Evolutionary conservation across 768 basidiomycete genomes (phyloP).

Genomic region (Podaxis pistillaris): DNA sequence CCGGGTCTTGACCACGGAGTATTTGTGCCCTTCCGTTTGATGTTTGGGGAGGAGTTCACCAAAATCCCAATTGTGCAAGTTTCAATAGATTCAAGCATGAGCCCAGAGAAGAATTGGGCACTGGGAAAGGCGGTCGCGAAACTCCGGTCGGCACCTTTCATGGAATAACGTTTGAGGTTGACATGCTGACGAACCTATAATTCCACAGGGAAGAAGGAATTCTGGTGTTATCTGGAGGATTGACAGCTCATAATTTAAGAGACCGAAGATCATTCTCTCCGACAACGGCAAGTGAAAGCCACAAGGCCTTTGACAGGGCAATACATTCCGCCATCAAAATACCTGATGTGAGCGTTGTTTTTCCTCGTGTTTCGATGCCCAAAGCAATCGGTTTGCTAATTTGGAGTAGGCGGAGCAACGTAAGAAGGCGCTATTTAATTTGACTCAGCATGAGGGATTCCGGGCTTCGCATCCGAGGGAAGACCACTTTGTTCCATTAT

Average conservation of each 20-base stretch:
- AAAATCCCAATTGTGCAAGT: slow-evolving; percentile 71
- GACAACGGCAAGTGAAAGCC: slow-evolving; percentile 41
- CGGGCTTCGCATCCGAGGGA: slow-evolving; percentile 68
- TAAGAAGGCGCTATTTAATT: slow-evolving; percentile 50
- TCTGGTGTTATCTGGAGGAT: slow-evolving; percentile 68
- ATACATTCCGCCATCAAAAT: slow-evolving; percentile 52
- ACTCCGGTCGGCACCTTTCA: slow-evolving; percentile 44
- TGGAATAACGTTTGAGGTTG: neutral
- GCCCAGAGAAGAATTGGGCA: slow-evolving; percentile 61
- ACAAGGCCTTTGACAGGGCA: slow-evolving; percentile 59
- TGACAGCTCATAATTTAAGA: slow-evolving; percentile 65
- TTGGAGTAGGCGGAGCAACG: slow-evolving; percentile 43
- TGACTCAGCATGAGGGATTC: slow-evolving; percentile 62
- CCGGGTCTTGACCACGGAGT: slow-evolving; percentile 79
- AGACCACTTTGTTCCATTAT: slow-evolving; percentile 81
- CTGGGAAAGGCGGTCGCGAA: slow-evolving; percentile 59
- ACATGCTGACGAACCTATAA: slow-evolving; percentile 14
- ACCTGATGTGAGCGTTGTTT: slow-evolving; percentile 41
- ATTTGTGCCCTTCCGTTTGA: slow-evolving; percentile 74
- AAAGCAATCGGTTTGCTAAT: slow-evolving; percentile 14
- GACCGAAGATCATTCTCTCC: slow-evolving; percentile 52
- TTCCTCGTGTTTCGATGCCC: slow-evolving; percentile 5
- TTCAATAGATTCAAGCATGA: slow-evolving; percentile 60
- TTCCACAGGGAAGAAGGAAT: slow-evolving; percentile 57
- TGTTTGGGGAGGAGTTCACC: slow-evolving; percentile 68